Conservation (phyloP, 352 stramenopile species). For the Phytophthora chlamydospora region DNA sequence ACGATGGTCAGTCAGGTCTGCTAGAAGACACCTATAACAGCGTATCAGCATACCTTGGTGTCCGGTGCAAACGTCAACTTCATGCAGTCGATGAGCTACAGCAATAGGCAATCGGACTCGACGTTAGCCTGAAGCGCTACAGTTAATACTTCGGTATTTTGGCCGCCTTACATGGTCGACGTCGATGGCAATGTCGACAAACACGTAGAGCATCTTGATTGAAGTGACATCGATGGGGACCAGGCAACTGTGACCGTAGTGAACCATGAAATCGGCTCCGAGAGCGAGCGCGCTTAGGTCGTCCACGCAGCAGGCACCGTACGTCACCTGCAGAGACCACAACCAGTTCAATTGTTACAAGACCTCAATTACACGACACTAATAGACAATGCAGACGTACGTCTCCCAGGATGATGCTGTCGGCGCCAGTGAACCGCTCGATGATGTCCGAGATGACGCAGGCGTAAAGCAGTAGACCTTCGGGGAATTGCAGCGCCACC, state of each 20-base stretch:
- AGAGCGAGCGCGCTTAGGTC: conserved; percentile 96
- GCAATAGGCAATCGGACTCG: conserved; percentile 7
- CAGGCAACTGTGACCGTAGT: conserved; percentile 99
- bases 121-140: neutral
- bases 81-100: conserved; percentile 94
- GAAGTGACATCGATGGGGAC: conserved; percentile 97
- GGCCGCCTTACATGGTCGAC: conserved; percentile 87
- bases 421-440: conserved; percentile 91
- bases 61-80: conserved; percentile 88
- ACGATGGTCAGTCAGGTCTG: too few species aligned
- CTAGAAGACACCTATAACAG: too few species aligned
- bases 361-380: neutral
- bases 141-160: neutral
- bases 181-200: conserved; percentile 99
- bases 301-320: conserved; percentile 99
- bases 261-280: conserved; percentile 97
- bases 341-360: neutral
- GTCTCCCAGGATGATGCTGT: conserved; percentile 97
- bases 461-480: conserved; percentile 98
- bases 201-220: conserved; percentile 99
- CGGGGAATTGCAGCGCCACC: conserved; percentile 98
- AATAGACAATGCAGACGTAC: conserved; percentile 57
- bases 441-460: conserved; percentile 99
- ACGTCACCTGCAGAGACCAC: conserved; percentile 83
- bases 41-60: conserved; percentile 55